Evolutionary conservation across 2,329 filamentous ascomycete species (phyloP), one percentile per base, ranked within the genome.

Genomic region (Cytospora mali): DNA sequence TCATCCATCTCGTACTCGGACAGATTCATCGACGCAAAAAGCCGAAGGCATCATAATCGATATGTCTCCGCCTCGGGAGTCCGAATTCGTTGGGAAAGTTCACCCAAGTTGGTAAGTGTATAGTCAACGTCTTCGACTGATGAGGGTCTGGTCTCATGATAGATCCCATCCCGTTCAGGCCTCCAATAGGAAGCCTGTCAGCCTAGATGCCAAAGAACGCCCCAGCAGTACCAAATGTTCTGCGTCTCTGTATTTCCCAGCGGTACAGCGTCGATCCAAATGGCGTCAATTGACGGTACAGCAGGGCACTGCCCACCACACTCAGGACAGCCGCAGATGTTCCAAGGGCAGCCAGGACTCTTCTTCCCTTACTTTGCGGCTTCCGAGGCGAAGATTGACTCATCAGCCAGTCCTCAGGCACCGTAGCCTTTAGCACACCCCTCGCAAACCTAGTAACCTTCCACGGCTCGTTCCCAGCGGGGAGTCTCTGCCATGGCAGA

Each of bases 251-350:
- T 58, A 56, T 46, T 55, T 66, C 62, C 62, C 62, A 66, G 7
- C 62, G 42, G 29, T 59, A 62, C 21, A 66, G 4, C 10, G 55
- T 25, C 14, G 64, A 42, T 21, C 64, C 64, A 6, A 66, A 64
- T 11, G 64, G 64, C 46, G 49, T 56, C 46, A 66, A 42, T 35
- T 66, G 64, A 14, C 62, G 62, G 35, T 66, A 66, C n/a, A 66
- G 52, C 46, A 64, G 35, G n/a, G 57, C 54, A 52, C 58, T 51
- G 18, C 64, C 62, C 25, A 62, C 13, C 7, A 64, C 46, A 1
- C 61, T 62, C 35, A 62, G 9, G 27, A 35, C 46, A 23, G 62
- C 58, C 33, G 57, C 63, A 2, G 60, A 51, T 52, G 53, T 35
- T 6, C 56, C 56, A 46, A 65, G 39, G 1, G 53, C 52, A 5